Base-by-base conservation (phyloP, 306 rosid species). In the Luffa acutangula region DNA sequence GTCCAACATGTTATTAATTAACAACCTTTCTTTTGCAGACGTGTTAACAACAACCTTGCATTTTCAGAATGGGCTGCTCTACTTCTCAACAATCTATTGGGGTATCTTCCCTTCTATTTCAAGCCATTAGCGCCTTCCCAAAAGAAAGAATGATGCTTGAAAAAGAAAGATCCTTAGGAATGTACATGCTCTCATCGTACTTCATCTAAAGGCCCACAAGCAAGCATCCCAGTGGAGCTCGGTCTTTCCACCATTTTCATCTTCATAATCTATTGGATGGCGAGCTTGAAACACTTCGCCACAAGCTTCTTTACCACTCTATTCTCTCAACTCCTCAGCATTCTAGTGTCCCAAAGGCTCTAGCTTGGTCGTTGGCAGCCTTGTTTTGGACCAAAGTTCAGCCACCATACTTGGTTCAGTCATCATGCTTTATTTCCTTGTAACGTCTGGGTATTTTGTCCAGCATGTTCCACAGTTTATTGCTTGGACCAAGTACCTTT, bases 61-160 rank as follows among this genome's bases (percentile, higher is more conserved):
- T 14, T 82, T 13, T 83, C 81, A 91, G 96, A 77, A 81, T 57
- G 97, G 96, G 14, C 89, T 90, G 33, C 84, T 88, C 17, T 88
- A 80, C 84, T 84, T 82, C 64, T 48, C 83, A 17, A 7, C 86
- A 3, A 86, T 87, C 59, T 90, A 91, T 59, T 91, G 97, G 97
- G 85, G 85, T 0, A 88, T 87, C 80, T 71, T 87, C 81, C 80
- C 93, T 25, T 3, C 81, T 92, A 8, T 87, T 82, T 92, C 11
- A 89, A 83, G 97, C 97, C 10, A 87, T 90, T 20, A 89, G 86
- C 89, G 89, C 93, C 6, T 89, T 92, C 65, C 95, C 97, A 0
- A 78, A 80, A 31, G 95, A 90, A 54, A 81, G 84, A 5, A 80
- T 76, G 87, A 90, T 89, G 86, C 85, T 92, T 1, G 77, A 84